These are phyloP conservation scores for Vigna mungo DNA, from an alignment of 306 rosid genomes.

Conservation along the genomic window DNA sequence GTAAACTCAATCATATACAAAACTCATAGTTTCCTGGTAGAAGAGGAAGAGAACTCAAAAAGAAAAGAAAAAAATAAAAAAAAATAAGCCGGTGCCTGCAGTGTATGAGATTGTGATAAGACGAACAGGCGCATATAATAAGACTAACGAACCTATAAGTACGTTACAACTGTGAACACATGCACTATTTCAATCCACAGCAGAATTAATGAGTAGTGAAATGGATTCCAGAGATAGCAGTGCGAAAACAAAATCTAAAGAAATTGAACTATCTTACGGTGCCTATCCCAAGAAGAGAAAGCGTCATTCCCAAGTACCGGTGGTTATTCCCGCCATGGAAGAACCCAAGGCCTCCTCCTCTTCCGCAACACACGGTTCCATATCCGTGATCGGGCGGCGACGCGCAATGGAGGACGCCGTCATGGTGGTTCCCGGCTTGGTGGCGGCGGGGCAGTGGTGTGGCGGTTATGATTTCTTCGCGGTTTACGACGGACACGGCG, in stretches of 20 bases:
- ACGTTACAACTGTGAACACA: neutral
- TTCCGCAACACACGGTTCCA: slow-evolving; percentile 50
- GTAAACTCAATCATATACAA: neutral
- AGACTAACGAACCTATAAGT: too few species aligned
- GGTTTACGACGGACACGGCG: slow-evolving; percentile 75
- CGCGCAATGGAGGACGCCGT: slow-evolving; percentile 73
- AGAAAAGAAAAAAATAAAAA: neutral
- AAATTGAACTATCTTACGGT: slow-evolving; percentile 7
- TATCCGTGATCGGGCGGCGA: slow-evolving; percentile 68
- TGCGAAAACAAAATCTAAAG: neutral
- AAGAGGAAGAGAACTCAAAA: neutral
- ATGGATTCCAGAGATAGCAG: neutral
- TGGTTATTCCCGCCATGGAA: slow-evolving; percentile 3
- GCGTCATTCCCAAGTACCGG: slow-evolving; percentile 12
- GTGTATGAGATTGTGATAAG: neutral
- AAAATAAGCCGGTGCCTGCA: neutral
- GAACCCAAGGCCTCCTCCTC: neutral
- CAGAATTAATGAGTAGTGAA: neutral
- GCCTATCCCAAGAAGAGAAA: slow-evolving; percentile 37
- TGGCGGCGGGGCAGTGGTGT: slow-evolving; percentile 1
- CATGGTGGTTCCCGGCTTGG: slow-evolving; percentile 38
- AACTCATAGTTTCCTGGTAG: neutral
- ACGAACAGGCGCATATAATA: neutral
- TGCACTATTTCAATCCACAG: neutral
- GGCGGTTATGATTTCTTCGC: slow-evolving; percentile 56